Base-by-base conservation (phyloP, 2,329 filamentous ascomycete genomes). In the Arthroderma sp. region DNA sequence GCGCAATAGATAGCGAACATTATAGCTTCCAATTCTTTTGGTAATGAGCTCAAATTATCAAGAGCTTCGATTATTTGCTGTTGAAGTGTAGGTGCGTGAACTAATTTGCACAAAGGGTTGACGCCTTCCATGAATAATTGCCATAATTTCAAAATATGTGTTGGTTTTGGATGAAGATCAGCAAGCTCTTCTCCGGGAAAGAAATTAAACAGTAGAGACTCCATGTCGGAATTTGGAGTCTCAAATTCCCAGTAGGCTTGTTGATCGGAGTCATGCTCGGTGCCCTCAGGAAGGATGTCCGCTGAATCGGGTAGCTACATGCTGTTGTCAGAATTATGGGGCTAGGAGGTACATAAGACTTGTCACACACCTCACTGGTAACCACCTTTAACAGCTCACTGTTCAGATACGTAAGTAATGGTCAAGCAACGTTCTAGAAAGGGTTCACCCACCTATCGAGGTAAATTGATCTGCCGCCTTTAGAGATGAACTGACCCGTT, bases 1-100 rank as follows among this genome's bases (percentile, higher is more conserved):
- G 66, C 68, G 48, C 76, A 75, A 57, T 78, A 80, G 33, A 80
- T 71, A 9, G 72, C 64, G 52, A 78, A 78, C 6, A 78, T 58
- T 15, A 78, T 57, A 6, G 69, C 66, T 52, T 78, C 74, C 27
- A 75, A 65, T 5, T 68, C 67, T 62, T 1, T 67, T 62, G 29
- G 73, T 73, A 51, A 80, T 50, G 68, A 71, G 22, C 61, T 57
- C 5, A 73, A 56, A 42, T 66, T 68, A 22, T 68, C 62, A 2
- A 70, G 57, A 41, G 69, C 63, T 37, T 63, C 63, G 27, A 67
- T 61, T 15, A 77, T 57, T 2, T 65, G 66, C 4, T 64, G 63
- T 50, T 72, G 68, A 15, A 70, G 59, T 8, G 66, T 71, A 1
- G 73, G 73, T 3, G 70, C 60, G 53, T 78, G 74, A 22, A 77